Evolutionary conservation across 2,329 filamentous ascomycete genomes (phyloP).

Genomic region (Acephala macrosclerotiorum): DNA sequence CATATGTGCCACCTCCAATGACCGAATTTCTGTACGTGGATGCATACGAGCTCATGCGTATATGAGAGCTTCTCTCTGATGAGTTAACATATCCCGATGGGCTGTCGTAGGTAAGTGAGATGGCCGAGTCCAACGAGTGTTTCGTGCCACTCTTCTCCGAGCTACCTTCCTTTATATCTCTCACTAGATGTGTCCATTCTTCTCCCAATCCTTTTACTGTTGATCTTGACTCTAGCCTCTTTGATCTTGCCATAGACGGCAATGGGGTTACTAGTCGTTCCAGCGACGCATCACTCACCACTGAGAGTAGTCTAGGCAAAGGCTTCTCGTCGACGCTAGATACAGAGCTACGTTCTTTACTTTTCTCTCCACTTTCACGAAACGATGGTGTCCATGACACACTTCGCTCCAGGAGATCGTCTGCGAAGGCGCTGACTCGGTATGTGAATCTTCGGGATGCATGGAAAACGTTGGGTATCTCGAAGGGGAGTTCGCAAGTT

Average conservation of each 20-base stretch:
- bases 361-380: slow-evolving; percentile 16
- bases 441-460: slow-evolving; percentile 24
- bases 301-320: slow-evolving; percentile 23
- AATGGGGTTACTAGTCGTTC: slow-evolving; percentile 29
- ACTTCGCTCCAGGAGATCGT: slow-evolving; percentile 34
- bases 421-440: slow-evolving; percentile 30
- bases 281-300: slow-evolving; percentile 19
- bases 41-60: slow-evolving; percentile 21
- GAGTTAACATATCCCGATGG: slow-evolving; percentile 30
- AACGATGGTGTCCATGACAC: slow-evolving; percentile 28
- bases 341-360: slow-evolving; percentile 10
- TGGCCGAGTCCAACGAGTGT: slow-evolving; percentile 32
- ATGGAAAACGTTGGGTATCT: slow-evolving; percentile 23
- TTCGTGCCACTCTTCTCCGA: slow-evolving; percentile 19
- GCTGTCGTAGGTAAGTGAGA: slow-evolving; percentile 31
- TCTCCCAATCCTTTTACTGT: slow-evolving; percentile 32
- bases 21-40: slow-evolving; percentile 19
- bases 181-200: slow-evolving; percentile 34
- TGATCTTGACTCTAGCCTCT: slow-evolving; percentile 9
- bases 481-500: slow-evolving; percentile 38
- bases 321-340: slow-evolving; percentile 30
- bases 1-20: not conserved
- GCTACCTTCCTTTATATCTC: slow-evolving; percentile 17
- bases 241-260: slow-evolving; percentile 15
- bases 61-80: slow-evolving; percentile 26